Evolutionary conservation across 2,329 filamentous ascomycete genomes (phyloP).

Genomic region (Penicillium olsonii): DNA sequence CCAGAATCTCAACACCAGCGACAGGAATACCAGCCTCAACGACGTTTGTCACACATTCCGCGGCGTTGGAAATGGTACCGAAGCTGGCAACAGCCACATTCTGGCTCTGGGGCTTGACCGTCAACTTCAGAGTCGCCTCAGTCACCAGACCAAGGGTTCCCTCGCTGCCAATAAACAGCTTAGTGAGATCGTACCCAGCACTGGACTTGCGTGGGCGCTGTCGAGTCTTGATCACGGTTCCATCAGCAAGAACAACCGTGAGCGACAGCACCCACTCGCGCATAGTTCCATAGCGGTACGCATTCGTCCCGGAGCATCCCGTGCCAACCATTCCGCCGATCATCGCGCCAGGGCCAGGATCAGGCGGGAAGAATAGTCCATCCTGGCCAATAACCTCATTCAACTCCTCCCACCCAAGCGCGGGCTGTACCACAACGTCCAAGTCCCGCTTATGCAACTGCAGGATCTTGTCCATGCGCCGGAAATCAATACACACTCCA

Average conservation of each 20-base stretch:
- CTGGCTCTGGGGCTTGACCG: conserved; percentile 74
- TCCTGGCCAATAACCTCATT: conserved; percentile 74
- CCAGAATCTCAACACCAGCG: conserved; percentile 88
- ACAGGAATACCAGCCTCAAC: conserved; percentile 80
- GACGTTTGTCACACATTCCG: conserved; percentile 76
- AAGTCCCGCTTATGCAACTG: conserved; percentile 74
- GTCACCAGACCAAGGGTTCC: conserved; percentile 89
- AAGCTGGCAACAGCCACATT: conserved; percentile 78
- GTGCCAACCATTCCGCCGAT: conserved; percentile 71
- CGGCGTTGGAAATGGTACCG: conserved; percentile 66
- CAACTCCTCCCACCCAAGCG: conserved; percentile 81
- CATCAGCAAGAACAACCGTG: conserved; percentile 87
- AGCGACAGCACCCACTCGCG: conserved; percentile 87
- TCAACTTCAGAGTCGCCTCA: conserved; percentile 85
- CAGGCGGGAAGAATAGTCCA: conserved; percentile 87
- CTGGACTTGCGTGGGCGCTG: conserved; percentile 87
- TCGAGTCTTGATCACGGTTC: conserved; percentile 84
- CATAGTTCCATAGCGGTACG: conserved; percentile 93
- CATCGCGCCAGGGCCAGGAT: conserved; percentile 87
- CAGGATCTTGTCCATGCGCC: conserved; percentile 79
- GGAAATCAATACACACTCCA: conserved; percentile 84
- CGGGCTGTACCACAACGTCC: conserved; percentile 76
- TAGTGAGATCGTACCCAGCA: conserved; percentile 88
- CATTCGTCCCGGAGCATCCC: conserved; percentile 72
- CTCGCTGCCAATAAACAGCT: conserved; percentile 86